Conservation (phyloP, 225 moss, liverwort and hornwort genomes). For the Climacium dendroides region DNA sequence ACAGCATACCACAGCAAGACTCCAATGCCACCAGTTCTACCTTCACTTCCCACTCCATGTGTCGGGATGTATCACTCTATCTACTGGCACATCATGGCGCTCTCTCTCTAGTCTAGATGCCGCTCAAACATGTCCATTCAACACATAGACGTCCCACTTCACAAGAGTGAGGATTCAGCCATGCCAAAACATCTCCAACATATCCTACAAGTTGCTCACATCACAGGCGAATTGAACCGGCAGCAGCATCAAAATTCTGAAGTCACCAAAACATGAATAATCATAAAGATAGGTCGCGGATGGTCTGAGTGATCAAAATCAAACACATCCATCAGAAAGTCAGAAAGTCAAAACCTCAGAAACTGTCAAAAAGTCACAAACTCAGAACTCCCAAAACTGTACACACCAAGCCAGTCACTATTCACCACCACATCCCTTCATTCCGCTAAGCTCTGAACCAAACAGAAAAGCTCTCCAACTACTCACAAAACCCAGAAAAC, state of each 20-base stretch:
- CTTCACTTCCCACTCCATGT: not conserved
- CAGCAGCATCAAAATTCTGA: conserved; percentile 86
- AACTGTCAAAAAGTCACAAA: not conserved
- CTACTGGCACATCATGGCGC: not conserved
- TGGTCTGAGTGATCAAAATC: conserved; percentile 20
- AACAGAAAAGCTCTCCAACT: not conserved
- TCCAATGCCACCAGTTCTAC: conserved; percentile 1
- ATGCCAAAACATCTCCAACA: conserved; percentile 23
- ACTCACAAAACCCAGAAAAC: not conserved
- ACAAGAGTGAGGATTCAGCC: conserved; percentile 33
- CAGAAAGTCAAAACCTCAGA: conserved; percentile 1
- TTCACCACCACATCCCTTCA: not conserved
- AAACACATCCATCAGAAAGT: conserved; percentile 9
- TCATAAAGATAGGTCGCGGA: conserved; percentile 10
- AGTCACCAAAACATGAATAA: conserved; percentile 73
- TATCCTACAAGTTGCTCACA: conserved; percentile 33
- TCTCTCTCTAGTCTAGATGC: conserved; percentile 4
- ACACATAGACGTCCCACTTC: conserved; percentile 40
- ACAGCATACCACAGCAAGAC: conserved; percentile 5
- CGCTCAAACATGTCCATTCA: conserved; percentile 50
- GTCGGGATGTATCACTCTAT: not conserved
- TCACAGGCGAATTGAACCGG: conserved; percentile 36
- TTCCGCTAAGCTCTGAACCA: not conserved
- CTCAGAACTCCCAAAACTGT: not conserved
- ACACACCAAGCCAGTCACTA: not conserved